phyloP scores from a whole-genome alignment of 306 rosid species.

The Sechiopsis laciniata region DNA sequence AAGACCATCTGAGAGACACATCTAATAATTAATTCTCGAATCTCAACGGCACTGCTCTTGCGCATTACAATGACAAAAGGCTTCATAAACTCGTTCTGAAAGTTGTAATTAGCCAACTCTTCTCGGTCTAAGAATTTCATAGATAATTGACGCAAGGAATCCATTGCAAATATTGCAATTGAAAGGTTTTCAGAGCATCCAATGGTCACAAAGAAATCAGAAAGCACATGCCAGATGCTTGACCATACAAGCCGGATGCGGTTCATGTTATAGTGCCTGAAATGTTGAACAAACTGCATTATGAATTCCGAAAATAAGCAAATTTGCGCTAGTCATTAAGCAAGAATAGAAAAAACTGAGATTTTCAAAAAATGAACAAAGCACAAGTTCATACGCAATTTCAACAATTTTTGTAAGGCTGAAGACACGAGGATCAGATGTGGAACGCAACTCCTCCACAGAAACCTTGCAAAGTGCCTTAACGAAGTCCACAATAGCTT shows the following conservation, averaged over 20 bases:
- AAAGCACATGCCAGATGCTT: conserved; percentile 97
- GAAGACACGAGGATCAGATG: conserved; percentile 98
- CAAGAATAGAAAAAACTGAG: neutral
- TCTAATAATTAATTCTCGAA: conserved; percentile 91
- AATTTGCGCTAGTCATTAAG: neutral
- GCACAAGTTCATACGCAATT: conserved; percentile 72
- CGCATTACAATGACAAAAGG: conserved; percentile 98
- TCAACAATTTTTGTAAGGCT: conserved; percentile 99
- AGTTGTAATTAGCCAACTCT: conserved; percentile 93
- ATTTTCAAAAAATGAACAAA: conserved; percentile 16
- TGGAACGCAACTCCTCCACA: conserved; percentile 84
- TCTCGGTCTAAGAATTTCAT: conserved; percentile 97
- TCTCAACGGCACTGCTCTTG: conserved; percentile 90
- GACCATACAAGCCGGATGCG: conserved; percentile 99
- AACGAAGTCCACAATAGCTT: conserved; percentile 92
- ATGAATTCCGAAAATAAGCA: conserved; percentile 14
- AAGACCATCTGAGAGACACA: conserved; percentile 99
- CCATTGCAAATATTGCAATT: conserved; percentile 98
- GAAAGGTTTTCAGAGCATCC: conserved; percentile 97
- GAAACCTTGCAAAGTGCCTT: conserved; percentile 98
- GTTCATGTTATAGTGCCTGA: conserved; percentile 99
- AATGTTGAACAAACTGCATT: conserved; percentile 31
- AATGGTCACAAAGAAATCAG: conserved; percentile 93
- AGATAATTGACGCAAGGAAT: conserved; percentile 94
- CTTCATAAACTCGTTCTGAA: conserved; percentile 98